Conservation (phyloP, 352 stramenopile genomes). For the Pythium brachiatum region DNA sequence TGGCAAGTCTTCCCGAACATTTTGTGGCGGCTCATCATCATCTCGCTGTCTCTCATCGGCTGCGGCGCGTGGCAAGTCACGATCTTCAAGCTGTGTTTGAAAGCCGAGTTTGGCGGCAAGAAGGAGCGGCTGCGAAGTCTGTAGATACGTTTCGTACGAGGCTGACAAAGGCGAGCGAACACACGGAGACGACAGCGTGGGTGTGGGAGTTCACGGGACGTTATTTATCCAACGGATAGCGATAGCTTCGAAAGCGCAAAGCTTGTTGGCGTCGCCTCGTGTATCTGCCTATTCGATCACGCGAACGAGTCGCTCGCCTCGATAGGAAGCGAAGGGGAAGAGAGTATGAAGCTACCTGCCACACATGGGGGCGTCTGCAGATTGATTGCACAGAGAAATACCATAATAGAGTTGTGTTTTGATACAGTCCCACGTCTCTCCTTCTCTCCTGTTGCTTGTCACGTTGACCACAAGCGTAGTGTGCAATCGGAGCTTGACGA, state of each 20-base stretch:
- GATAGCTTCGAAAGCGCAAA: neutral
- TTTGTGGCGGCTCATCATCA: conserved; percentile 64
- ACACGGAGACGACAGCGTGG: neutral
- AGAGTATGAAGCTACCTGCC: too few relatives aligned
- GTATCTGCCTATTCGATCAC: neutral
- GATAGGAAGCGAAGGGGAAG: neutral
- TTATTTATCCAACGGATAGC: conserved; percentile 9
- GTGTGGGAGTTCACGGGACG: neutral
- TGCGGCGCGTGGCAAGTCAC: conserved; percentile 63
- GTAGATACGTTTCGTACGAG: conserved; percentile 22
- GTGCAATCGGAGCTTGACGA: conserved; percentile 92
- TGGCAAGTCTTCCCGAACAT: conserved; percentile 79
- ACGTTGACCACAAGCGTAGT: conserved; percentile 86
- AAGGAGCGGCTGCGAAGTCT: conserved; percentile 78
- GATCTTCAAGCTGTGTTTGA: conserved; percentile 66
- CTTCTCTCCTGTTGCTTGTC: neutral
- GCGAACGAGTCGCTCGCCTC: neutral
- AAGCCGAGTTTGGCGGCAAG: conserved; percentile 73
- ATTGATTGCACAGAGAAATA: conserved; percentile 1
- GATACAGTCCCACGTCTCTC: neutral
- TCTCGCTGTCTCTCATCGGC: conserved; percentile 49
- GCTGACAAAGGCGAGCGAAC: neutral
- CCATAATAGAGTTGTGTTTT: conserved; percentile 6
- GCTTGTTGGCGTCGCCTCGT: neutral
- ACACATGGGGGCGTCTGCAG: neutral